Conservation (phyloP, 805 yeast genomes). For the Trichomonascus vanleenenianus region DNA sequence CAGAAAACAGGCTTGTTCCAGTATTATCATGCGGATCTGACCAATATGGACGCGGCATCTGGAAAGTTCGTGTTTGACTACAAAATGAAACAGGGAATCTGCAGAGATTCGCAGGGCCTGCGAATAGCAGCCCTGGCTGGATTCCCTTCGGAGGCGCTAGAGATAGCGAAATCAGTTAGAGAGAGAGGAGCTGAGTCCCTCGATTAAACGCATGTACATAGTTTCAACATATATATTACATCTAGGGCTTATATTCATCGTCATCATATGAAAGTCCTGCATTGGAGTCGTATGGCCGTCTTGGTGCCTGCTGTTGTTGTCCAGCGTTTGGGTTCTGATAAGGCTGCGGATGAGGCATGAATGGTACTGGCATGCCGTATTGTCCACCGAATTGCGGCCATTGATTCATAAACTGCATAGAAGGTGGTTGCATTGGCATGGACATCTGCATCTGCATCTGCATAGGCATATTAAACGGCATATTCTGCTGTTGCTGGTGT, state of each 20-base stretch:
- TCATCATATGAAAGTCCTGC: slow-evolving; percentile 1
- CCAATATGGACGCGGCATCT: slow-evolving; percentile 2
- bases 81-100: slow-evolving; percentile 55
- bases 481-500: slow-evolving; percentile 2
- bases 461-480: slow-evolving; percentile 8
- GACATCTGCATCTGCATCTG: slow-evolving; percentile 15
- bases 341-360: too few species aligned
- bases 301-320: neutral
- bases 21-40: slow-evolving; percentile 22
- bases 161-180: slow-evolving; percentile 34
- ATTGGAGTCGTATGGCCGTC: neutral
- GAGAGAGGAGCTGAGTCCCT: too few species aligned
- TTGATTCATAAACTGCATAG: slow-evolving; percentile 1
- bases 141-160: slow-evolving; percentile 54
- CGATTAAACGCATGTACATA: neutral
- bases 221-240: neutral
- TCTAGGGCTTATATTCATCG: slow-evolving; percentile 1
- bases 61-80: slow-evolving; percentile 37
- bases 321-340: neutral
- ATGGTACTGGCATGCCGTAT: neutral
- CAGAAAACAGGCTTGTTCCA: slow-evolving; percentile 16
- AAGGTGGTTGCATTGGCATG: slow-evolving; percentile 14
- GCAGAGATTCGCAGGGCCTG: slow-evolving; percentile 66
- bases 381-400: neutral
- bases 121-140: slow-evolving; percentile 75